Conservation (phyloP, 2,329 filamentous ascomycete species). For the Ampelomyces quisqualis region DNA sequence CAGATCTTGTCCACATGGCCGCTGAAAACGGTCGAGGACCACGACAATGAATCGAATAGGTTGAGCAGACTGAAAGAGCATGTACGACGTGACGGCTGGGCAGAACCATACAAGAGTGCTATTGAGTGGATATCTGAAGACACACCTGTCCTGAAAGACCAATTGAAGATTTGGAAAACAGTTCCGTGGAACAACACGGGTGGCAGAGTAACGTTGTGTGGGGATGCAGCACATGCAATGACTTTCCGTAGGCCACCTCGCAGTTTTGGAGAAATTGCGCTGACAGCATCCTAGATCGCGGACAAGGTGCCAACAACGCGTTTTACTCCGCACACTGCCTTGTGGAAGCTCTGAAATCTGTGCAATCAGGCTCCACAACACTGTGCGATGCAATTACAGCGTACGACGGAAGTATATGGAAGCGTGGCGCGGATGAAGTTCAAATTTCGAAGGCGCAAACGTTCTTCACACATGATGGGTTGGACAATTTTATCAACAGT, state of each 20-base stretch:
- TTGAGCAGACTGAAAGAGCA: constrained; percentile 31
- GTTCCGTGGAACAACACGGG: constrained; percentile 37
- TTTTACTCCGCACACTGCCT: constrained; percentile 38
- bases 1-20: constrained; percentile 39
- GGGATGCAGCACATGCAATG: constrained; percentile 47
- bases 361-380: constrained; percentile 6
- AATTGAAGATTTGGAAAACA: constrained; percentile 41
- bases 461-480: constrained; percentile 36
- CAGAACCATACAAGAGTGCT: constrained; percentile 38
- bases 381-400: constrained; percentile 22
- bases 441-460: constrained; percentile 37
- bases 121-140: constrained; percentile 39
- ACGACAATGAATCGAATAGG: constrained; percentile 28
- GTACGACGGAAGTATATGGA: constrained; percentile 33
- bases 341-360: constrained; percentile 25
- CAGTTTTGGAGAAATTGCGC: neutral
- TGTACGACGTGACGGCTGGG: constrained; percentile 30
- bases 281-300: constrained; percentile 31
- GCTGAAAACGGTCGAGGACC: constrained; percentile 27
- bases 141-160: constrained; percentile 31
- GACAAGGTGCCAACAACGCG: constrained; percentile 43
- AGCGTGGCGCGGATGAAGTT: constrained; percentile 33
- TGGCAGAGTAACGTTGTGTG: constrained; percentile 40
- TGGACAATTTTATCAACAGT: constrained; percentile 33
- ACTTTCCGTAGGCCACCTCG: constrained; percentile 33